phyloP scores from a whole-genome alignment of 2,329 filamentous ascomycete genomes.

The Stachybotrys echinatus region DNA sequence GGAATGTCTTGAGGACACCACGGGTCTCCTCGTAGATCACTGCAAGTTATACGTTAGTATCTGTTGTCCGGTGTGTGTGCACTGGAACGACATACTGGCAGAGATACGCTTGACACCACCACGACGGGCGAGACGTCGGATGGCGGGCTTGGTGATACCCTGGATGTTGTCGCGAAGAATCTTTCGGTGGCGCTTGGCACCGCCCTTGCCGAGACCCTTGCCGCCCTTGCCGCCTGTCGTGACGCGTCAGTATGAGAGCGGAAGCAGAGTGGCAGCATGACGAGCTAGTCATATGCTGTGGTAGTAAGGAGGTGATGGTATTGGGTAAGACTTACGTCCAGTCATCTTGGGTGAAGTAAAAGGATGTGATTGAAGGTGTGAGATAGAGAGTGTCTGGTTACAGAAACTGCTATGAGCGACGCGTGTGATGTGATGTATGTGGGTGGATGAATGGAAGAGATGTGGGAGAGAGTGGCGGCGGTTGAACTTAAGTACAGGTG shows the following conservation, averaged over 20 bases:
- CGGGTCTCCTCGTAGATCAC: constrained; percentile 79
- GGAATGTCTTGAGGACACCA: constrained; percentile 73
- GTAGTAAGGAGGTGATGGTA: constrained; percentile 4
- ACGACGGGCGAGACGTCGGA: constrained; percentile 94
- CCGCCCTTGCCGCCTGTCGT: constrained; percentile 82
- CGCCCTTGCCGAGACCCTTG: constrained; percentile 96
- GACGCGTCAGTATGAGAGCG: constrained; percentile 42
- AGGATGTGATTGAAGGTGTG: constrained; percentile 14
- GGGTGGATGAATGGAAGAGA: constrained; percentile 10
- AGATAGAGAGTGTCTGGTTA: constrained; percentile 6
- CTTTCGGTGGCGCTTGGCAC: constrained; percentile 98
- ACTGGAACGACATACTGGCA: constrained; percentile 59
- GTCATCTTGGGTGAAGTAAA: constrained; percentile 50
- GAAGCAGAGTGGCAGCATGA: constrained; percentile 12
- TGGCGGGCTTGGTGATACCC: constrained; percentile 95
- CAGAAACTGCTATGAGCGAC: constrained; percentile 8
- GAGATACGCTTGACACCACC: constrained; percentile 99
- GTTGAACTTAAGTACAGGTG: constrained; percentile 32
- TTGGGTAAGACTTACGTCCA: constrained; percentile 55
- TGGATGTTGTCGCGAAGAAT: constrained; percentile 99
- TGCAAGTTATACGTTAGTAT: constrained; percentile 11
- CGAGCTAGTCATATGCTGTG: no score
- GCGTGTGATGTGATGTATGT: constrained; percentile 6
- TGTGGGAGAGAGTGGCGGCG: constrained; percentile 17
- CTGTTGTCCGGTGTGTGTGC: not conserved